Base-by-base conservation (phyloP, 441 rosid genomes). In the Populus hybrid region DNA sequence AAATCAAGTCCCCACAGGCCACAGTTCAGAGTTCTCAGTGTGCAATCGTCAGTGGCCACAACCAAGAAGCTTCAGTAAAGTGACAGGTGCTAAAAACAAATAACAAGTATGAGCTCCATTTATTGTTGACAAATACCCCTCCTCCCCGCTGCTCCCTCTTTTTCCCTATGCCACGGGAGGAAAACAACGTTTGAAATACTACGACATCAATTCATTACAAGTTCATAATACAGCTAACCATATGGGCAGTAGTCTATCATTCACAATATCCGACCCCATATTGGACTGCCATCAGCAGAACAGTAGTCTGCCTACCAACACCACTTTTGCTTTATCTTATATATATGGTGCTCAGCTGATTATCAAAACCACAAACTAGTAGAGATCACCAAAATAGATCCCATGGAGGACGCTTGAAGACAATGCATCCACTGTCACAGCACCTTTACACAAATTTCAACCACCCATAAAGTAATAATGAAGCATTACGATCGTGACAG, bases 401-500 rank as follows among this genome's bases (percentile, higher is more conserved):
- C 77, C 16, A 21, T 36, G n/a, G 53, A 11, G 23, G 28, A n/a
- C n/a, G 61, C 42, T 56, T 50, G 64, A 65, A 69, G 69, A 50
- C 2, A n/a, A 23, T 56, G 36, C 24, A 69, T 24, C 68, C 78
- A 70, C 6, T 21, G 63, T 53, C 21, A 16, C 42, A 56, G 10
- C 31, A 71, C 29, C 53, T 31, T 18, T 28, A 69, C 24, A 56
- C 36, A 53, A 69, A 18, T 18, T 21, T 42, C 42, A 73, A 33
- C 50, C 72, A 68, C 21, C 74, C 33, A 18, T 61, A 16, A 0
- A 20, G 71, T 9, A 45, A 69, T 23, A 6, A 18, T 7, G 42
- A 56, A 24, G 38, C 68, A 78, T 90, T 86, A 94, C 42, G 94
- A 81, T 67, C 94, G 87, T 64, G 91, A 92, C 31, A 94, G 83